Conservation (phyloP, 192 early-diverging fungal species). For the Umbelopsis isabellina region DNA sequence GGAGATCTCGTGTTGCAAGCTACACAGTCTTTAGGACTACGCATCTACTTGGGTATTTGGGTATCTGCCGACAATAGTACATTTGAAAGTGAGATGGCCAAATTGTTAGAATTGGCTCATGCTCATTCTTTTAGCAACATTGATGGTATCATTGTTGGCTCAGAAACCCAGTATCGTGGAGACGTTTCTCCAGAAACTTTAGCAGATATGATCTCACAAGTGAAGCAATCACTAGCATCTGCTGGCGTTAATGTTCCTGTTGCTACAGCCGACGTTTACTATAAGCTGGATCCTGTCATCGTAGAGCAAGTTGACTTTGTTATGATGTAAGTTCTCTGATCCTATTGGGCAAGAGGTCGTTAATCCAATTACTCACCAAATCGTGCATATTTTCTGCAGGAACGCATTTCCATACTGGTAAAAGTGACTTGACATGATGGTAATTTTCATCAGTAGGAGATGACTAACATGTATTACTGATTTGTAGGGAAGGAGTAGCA, state of each 20-base stretch:
- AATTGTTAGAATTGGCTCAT: constrained; percentile 49
- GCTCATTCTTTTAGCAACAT: constrained; percentile 45
- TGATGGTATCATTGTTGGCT: constrained; percentile 59
- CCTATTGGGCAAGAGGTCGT: not conserved
- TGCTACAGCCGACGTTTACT: constrained; percentile 62
- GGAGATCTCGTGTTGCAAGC: constrained; percentile 55
- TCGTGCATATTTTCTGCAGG: constrained; percentile 17
- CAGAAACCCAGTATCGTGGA: constrained; percentile 60
- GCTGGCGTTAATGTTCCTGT: constrained; percentile 47
- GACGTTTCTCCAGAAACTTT: constrained; percentile 50
- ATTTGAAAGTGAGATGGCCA: constrained; percentile 48
- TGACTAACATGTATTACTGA: constrained; percentile 33
- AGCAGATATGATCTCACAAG: constrained; percentile 46
- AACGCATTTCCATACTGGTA: constrained; percentile 36
- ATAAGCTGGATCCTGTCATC: constrained; percentile 41
- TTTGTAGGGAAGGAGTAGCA: constrained; percentile 61
- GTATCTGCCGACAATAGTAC: constrained; percentile 45
- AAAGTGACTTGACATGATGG: not conserved
- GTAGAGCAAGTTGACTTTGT: constrained; percentile 58
- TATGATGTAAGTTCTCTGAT: constrained; percentile 53
- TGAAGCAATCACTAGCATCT: constrained; percentile 43
- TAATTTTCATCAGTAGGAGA: not conserved
- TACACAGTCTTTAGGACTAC: constrained; percentile 50
- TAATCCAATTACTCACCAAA: not conserved
- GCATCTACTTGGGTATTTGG: constrained; percentile 63